Percentiles rank a stretch among this genome's conserved stretches.
These are phyloP conservation scores for Aaosphaeria arxii DNA, from an alignment of 2,329 filamentous ascomycete species.

Conservation along the genomic window DNA sequence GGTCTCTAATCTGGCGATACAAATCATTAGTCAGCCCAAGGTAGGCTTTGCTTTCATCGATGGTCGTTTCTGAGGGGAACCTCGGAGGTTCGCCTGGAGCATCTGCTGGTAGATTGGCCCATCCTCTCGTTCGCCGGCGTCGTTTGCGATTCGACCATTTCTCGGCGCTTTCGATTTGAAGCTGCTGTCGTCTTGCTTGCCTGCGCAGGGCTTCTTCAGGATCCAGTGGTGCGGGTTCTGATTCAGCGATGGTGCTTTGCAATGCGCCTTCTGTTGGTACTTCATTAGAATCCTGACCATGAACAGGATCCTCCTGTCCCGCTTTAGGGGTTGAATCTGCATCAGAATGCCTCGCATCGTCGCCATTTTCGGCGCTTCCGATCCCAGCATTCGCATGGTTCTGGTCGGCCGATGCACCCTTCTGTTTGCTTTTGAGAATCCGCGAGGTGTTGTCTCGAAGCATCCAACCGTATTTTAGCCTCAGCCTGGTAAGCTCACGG, in stretches of 20 bases:
- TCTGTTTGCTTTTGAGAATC: conserved; percentile 4
- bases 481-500: conserved; percentile 67
- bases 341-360: conserved; percentile 3
- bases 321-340: conserved; percentile 2
- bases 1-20: conserved; percentile 64
- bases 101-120: conserved; percentile 65
- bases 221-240: conserved; percentile 6
- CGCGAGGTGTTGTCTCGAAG: conserved; percentile 54
- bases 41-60: conserved; percentile 73
- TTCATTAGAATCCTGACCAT: background rate
- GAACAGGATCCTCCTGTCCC: background rate
- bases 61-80: conserved; percentile 78
- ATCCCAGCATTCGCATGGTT: conserved; percentile 24
- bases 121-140: conserved; percentile 65
- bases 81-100: conserved; percentile 66
- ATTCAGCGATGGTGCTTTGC: background rate
- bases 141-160: conserved; percentile 64
- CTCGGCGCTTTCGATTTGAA: conserved; percentile 60
- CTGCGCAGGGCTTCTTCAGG: conserved; percentile 22
- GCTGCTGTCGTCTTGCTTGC: conserved; percentile 28
- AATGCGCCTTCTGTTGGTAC: conserved; percentile 3
- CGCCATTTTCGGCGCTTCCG: conserved; percentile 15
- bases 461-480: conserved; percentile 66
- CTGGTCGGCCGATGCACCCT: conserved; percentile 17
- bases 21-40: conserved; percentile 61